Conservation (phyloP, 1,284 basidiomycete genomes). For the Rhizoctonia solani region DNA sequence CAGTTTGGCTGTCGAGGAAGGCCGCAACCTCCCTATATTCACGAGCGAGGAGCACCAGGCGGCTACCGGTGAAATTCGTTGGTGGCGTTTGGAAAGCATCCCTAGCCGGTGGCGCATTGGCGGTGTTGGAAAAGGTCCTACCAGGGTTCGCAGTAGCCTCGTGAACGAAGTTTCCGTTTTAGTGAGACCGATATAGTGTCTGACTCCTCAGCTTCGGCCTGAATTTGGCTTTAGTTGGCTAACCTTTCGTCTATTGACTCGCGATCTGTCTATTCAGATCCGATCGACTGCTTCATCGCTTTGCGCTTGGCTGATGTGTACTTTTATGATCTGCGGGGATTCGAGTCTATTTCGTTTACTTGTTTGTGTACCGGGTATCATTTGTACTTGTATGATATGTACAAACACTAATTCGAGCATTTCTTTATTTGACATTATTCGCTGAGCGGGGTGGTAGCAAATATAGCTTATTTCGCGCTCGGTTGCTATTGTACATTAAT, state of each 20-base stretch:
- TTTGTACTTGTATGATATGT: too few species aligned
- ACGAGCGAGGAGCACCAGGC: conserved; percentile 31
- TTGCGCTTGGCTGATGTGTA: too few species aligned
- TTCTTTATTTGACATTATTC: too few species aligned
- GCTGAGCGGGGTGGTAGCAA: too few species aligned
- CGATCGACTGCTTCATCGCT: too few species aligned
- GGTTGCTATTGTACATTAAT: too few species aligned
- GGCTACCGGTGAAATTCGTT: conserved; percentile 19
- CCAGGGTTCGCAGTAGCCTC: conserved; percentile 18
- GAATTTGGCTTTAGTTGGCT: neutral
- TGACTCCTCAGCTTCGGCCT: conserved; percentile 18
- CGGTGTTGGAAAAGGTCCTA: conserved; percentile 23
- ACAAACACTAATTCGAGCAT: too few species aligned
- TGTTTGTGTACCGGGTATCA: too few species aligned
- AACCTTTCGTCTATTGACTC: neutral
- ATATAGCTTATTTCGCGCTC: too few species aligned
- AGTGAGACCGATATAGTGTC: conserved; percentile 6
- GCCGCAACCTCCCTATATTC: conserved; percentile 23
- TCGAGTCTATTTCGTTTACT: too few species aligned
- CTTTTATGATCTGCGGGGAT: too few species aligned
- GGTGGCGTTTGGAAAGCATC: conserved; percentile 26
- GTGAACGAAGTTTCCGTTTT: conserved; percentile 2
- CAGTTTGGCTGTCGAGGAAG: conserved; percentile 25
- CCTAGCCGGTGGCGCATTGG: conserved; percentile 28
- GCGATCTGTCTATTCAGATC: neutral